Evolutionary conservation across 2,329 filamentous ascomycete genomes (phyloP).

Genomic region (Cryphonectria radicalis): DNA sequence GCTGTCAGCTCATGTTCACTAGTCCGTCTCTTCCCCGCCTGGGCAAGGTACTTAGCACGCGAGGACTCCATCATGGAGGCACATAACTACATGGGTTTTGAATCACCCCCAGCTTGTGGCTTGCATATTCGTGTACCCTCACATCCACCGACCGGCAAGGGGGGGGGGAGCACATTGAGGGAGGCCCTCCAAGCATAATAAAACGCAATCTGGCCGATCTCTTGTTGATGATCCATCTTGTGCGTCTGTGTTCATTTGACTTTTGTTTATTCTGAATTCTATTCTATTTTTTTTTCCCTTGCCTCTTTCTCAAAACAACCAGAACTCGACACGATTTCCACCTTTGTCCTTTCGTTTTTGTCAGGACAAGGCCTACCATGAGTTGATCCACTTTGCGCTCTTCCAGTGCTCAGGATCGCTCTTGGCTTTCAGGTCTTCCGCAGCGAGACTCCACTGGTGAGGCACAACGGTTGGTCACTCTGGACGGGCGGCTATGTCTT

Average conservation of each 20-base stretch:
- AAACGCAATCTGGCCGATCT: not conserved
- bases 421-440: not conserved
- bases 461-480: not conserved
- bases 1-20: not conserved
- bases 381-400: not conserved
- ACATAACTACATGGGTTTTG: not conserved
- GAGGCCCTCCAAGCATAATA: not conserved
- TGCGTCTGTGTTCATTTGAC: not conserved
- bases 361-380: not conserved
- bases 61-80: not conserved
- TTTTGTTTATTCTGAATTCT: not conserved
- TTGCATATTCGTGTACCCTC: not conserved
- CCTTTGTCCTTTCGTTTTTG: not conserved
- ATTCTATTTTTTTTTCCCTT: too few species aligned
- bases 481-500: conserved; percentile 9
- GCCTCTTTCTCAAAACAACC: too few species aligned
- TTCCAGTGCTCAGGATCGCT: not conserved
- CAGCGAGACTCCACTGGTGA: not conserved
- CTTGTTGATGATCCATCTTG: not conserved
- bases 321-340: not conserved
- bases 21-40: not conserved
- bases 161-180: not conserved
- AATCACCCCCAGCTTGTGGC: not conserved
- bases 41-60: not conserved
- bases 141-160: not conserved